phyloP scores from a whole-genome alignment of 805 yeast genomes.

The Priceomyces castillae region DNA sequence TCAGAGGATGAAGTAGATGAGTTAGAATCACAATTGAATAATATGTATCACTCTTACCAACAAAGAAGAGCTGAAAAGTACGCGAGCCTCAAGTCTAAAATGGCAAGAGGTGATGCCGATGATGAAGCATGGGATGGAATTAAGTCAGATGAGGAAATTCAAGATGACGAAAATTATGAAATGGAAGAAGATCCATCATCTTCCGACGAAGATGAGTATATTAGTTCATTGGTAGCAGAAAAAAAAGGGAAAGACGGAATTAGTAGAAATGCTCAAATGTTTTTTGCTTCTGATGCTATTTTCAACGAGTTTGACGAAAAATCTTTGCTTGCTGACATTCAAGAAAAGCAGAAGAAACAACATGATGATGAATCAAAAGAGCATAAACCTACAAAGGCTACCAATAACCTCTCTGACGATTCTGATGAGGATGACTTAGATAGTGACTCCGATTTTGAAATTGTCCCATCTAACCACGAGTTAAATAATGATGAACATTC shows the following conservation, averaged over 20 bases:
- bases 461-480: constrained; percentile 25
- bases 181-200: constrained; percentile 45
- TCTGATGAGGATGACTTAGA: constrained; percentile 22
- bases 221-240: constrained; percentile 54
- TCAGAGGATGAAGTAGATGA: constrained; percentile 56
- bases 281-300: constrained; percentile 40
- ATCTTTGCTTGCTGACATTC: constrained; percentile 45
- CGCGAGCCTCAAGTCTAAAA: constrained; percentile 65
- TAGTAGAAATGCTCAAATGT: constrained; percentile 34
- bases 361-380: background rate
- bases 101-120: constrained; percentile 70
- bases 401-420: constrained; percentile 1
- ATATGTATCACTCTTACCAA: constrained; percentile 74
- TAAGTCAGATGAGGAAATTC: constrained; percentile 41
- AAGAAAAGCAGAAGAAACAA: constrained; percentile 9
- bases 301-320: constrained; percentile 45
- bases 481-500: constrained; percentile 19
- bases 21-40: constrained; percentile 78
- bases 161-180: constrained; percentile 38
- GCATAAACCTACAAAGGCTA: constrained; percentile 2
- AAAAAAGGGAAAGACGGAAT: constrained; percentile 32
- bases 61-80: constrained; percentile 64
- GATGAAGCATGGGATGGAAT: constrained; percentile 82
- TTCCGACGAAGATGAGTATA: constrained; percentile 72
- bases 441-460: constrained; percentile 45